Conservation (phyloP, 225 moss, liverwort and hornwort genomes). For the Sphagnum tenellum region DNA sequence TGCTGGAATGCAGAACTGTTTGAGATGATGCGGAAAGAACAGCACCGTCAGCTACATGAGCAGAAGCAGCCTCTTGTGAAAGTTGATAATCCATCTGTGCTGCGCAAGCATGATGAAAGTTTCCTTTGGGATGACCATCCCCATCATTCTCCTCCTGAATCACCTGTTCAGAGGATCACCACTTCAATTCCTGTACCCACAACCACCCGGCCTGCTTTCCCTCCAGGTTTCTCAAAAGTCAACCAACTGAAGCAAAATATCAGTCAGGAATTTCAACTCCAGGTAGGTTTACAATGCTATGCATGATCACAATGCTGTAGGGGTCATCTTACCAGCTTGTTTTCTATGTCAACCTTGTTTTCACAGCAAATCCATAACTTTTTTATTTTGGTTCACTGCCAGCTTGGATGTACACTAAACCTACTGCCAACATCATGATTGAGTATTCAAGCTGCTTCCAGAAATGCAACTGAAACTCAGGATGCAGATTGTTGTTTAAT, state of each 20-base stretch:
- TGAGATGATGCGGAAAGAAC: conserved; percentile 90
- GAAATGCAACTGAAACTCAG: too few species aligned
- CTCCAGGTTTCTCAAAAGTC: conserved; percentile 95
- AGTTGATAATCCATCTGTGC: conserved; percentile 40
- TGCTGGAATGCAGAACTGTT: conserved; percentile 61
- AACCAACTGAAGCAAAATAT: conserved; percentile 42
- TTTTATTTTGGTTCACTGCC: too few species aligned
- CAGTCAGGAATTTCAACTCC: conserved; percentile 27
- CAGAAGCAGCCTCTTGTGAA: conserved; percentile 58
- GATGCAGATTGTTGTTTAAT: too few species aligned
- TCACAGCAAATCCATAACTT: too few species aligned
- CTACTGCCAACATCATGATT: too few species aligned
- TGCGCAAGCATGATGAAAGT: conserved; percentile 92
- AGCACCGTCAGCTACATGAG: conserved; percentile 80
- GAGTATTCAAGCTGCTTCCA: too few species aligned
- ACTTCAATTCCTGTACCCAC: conserved; percentile 25
- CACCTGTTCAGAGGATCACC: conserved; percentile 34
- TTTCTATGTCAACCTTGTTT: too few species aligned
- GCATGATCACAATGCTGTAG: too few species aligned
- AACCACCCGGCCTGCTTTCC: conserved; percentile 81
- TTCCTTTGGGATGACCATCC: conserved; percentile 75
- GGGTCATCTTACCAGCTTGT: too few species aligned
- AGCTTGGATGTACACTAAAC: too few species aligned
- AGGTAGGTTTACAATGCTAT: conserved; percentile 19
- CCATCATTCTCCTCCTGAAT: conserved; percentile 45